A percentile compares a stretch with the other conserved stretches of the same genome.
Conservation (phyloP, 805 yeast species). For the Yamadazyma philogaea region DNA sequence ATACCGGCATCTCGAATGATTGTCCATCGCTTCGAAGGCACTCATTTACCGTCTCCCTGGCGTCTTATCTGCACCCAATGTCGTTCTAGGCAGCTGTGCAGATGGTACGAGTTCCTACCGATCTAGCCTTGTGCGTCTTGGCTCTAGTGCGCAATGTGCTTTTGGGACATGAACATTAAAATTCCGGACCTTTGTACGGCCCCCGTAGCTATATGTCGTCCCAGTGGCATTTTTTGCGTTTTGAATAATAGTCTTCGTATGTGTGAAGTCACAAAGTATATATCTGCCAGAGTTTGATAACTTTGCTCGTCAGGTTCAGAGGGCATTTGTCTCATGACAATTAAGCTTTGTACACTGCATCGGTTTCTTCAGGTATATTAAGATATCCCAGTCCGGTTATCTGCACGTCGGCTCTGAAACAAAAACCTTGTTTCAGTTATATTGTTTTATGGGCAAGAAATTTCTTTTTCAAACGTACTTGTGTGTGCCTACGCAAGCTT, state of each 20-base stretch:
- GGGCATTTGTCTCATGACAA: too few species aligned
- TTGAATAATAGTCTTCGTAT: too few species aligned
- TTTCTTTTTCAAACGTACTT: conserved; percentile 2
- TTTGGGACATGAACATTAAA: too few species aligned
- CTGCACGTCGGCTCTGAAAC: conserved; percentile 1
- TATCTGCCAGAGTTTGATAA: too few species aligned
- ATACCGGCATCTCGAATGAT: too few species aligned
- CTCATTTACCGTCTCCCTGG: neutral
- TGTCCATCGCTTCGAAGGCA: too few species aligned
- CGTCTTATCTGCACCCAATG: neutral
- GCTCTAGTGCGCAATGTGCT: neutral
- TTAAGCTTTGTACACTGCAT: neutral
- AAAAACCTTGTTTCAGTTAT: conserved; percentile 5
- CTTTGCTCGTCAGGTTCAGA: too few species aligned
- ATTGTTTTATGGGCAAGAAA: neutral
- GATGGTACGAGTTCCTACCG: neutral
- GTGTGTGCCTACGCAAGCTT: neutral
- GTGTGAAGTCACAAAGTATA: too few species aligned
- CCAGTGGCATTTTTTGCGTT: too few species aligned
- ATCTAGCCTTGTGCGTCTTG: neutral
- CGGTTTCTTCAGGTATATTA: neutral
- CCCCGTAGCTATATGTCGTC: too few species aligned
- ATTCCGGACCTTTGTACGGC: too few species aligned
- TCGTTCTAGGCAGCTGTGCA: neutral
- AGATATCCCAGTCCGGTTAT: neutral